Evolutionary conservation across 805 yeast genomes (phyloP).

Genomic region (Metschnikowia dekortorum): DNA sequence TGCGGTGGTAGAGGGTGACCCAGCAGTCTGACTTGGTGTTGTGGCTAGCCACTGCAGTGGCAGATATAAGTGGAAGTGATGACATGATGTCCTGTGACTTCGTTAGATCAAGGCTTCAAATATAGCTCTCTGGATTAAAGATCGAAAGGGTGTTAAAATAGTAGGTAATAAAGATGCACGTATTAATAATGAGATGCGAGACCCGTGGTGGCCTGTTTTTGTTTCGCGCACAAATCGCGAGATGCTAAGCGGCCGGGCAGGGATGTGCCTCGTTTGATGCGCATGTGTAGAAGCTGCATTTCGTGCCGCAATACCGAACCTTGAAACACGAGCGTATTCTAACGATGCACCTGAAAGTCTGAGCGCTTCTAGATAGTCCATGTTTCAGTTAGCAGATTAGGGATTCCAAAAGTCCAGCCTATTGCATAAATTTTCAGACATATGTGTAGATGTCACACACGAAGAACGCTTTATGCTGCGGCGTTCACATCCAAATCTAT

Average conservation of each 20-base stretch:
- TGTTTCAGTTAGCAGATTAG: too few species aligned
- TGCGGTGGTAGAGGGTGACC: slow-evolving; percentile 77
- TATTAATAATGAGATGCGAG: not conserved
- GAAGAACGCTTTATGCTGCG: not conserved
- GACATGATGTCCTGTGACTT: not conserved
- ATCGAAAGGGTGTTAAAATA: not conserved
- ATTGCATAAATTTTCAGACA: not conserved
- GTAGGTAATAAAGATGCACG: not conserved
- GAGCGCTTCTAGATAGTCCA: too few species aligned
- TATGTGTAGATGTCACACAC: not conserved
- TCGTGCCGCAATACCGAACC: not conserved
- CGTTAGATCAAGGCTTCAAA: not conserved
- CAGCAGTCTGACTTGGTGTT: slow-evolving; percentile 56
- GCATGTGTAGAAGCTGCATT: not conserved
- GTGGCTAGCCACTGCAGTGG: slow-evolving; percentile 50
- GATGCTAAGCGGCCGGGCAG: slow-evolving; percentile 1
- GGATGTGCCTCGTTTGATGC: not conserved
- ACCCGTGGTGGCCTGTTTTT: slow-evolving; percentile 3
- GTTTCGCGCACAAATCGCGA: slow-evolving; percentile 4
- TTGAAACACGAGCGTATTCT: not conserved
- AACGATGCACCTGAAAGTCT: not conserved
- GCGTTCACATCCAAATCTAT: slow-evolving; percentile 16
- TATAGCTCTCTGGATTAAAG: too few species aligned
- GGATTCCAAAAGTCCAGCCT: not conserved
- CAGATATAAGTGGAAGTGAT: slow-evolving; percentile 57